Percentiles rank a stretch among this genome's conserved stretches.
Evolutionary conservation across 1,139 yeast species (phyloP).

Genomic region (Sugiyamaella japonica): DNA sequence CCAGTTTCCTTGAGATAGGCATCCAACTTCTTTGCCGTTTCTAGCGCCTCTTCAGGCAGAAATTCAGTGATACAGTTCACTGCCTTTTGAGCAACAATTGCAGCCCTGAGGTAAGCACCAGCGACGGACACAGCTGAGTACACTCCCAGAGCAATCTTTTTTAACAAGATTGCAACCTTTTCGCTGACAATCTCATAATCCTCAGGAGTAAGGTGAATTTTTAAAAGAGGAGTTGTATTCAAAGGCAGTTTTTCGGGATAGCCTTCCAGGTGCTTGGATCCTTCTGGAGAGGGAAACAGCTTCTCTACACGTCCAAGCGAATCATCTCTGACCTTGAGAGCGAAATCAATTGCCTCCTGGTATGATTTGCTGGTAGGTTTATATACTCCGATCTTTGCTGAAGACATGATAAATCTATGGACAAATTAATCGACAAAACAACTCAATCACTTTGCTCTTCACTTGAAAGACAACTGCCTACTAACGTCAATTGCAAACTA

Average conservation of each 20-base stretch:
- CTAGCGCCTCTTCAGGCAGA: conserved; percentile 48
- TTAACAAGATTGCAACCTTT: conserved; percentile 39
- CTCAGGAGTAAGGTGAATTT: conserved; percentile 27
- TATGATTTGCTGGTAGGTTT: conserved; percentile 13
- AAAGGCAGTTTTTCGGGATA: conserved; percentile 34
- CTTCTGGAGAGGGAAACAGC: conserved; percentile 33
- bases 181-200: conserved; percentile 37
- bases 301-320: conserved; percentile 34
- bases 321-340: conserved; percentile 31
- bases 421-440: too few species aligned
- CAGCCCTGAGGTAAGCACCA: conserved; percentile 50
- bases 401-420: not conserved
- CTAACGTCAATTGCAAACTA: too few species aligned
- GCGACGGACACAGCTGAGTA: conserved; percentile 29
- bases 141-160: conserved; percentile 45
- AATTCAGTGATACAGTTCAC: conserved; percentile 60
- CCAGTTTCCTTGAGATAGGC: conserved; percentile 53
- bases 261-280: conserved; percentile 28
- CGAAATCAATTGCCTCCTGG: conserved; percentile 20
- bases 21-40: conserved; percentile 56
- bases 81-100: conserved; percentile 59
- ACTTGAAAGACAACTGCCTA: too few species aligned
- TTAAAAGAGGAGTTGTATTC: conserved; percentile 33
- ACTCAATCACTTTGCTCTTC: too few species aligned
- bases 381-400: conserved; percentile 7